Evolutionary conservation across 192 early-diverging fungal genomes (phyloP).

Genomic region (Coemansia sp.): DNA sequence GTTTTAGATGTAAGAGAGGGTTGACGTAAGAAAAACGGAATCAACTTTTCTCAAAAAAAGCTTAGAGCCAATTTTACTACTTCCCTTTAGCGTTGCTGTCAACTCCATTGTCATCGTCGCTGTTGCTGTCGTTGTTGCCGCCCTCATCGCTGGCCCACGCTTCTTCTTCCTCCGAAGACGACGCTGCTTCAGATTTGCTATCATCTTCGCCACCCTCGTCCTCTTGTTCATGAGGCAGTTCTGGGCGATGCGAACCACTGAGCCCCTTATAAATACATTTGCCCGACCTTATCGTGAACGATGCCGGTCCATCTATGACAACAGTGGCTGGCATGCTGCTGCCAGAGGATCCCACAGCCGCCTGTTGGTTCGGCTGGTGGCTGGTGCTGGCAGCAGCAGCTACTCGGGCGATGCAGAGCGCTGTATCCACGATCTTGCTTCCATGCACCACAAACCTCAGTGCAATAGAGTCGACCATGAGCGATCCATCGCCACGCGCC

Average conservation of each 20-base stretch:
- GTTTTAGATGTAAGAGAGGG: no score
- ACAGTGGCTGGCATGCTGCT: slow-evolving; percentile 1
- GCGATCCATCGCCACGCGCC: slow-evolving; percentile 13
- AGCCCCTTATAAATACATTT: slow-evolving; percentile 28
- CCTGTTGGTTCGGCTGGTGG: slow-evolving; percentile 3
- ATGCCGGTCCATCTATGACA: slow-evolving; percentile 13
- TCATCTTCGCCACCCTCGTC: not conserved
- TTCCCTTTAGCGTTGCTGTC: no score
- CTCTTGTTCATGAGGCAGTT: not conserved
- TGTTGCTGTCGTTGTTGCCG: not conserved
- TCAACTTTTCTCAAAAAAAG: no score
- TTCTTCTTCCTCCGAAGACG: slow-evolving; percentile 9
- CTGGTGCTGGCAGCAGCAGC: slow-evolving; percentile 12
- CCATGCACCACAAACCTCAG: slow-evolving; percentile 27
- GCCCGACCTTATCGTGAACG: slow-evolving; percentile 31
- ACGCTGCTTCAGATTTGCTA: not conserved
- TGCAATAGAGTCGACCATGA: slow-evolving; percentile 20
- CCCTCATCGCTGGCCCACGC: slow-evolving; percentile 4
- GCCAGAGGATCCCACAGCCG: not conserved
- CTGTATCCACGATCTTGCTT: slow-evolving; percentile 15
- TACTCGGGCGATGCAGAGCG: slow-evolving; percentile 24
- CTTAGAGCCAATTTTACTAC: no score
- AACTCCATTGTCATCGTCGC: not conserved
- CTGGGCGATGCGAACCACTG: not conserved
- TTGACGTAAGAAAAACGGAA: no score